A percentile compares a stretch with the other conserved stretches of the same genome.
Evolutionary conservation across 129 eudicot species (phyloP).

Genomic region (Kitagawia praeruptora): DNA sequence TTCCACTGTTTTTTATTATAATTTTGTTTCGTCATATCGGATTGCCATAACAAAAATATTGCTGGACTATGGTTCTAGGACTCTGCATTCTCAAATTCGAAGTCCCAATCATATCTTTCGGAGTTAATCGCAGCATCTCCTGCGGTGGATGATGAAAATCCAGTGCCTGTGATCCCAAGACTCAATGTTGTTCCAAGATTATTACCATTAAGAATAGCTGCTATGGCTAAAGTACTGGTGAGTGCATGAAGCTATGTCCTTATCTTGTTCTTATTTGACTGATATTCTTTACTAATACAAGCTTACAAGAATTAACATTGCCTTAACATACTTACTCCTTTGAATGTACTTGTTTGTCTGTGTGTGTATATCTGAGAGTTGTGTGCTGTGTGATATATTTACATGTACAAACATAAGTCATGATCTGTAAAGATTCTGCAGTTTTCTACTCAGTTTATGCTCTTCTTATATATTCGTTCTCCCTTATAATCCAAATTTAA

Average conservation of each 20-base stretch:
- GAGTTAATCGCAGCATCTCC: constrained; percentile 75
- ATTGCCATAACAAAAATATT: constrained; percentile 16
- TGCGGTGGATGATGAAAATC: constrained; percentile 18
- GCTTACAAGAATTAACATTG: background rate
- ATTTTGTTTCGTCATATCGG: background rate
- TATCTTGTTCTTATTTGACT: background rate
- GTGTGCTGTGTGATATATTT: background rate
- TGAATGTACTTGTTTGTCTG: background rate
- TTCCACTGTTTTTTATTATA: background rate
- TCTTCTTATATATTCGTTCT: background rate
- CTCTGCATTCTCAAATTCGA: constrained; percentile 51
- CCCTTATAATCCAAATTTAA: background rate
- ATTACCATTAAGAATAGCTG: constrained; percentile 73
- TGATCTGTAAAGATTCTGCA: background rate
- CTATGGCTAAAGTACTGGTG: constrained; percentile 92
- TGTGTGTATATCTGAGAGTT: background rate
- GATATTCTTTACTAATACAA: background rate
- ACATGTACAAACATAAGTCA: background rate
- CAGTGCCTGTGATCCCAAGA: constrained; percentile 60
- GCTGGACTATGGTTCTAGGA: constrained; percentile 29
- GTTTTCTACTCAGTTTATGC: background rate
- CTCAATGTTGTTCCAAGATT: constrained; percentile 54
- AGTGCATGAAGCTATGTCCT: constrained; percentile 20
- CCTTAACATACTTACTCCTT: background rate
- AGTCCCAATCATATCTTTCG: constrained; percentile 70